Evolutionary conservation across 495 filamentous ascomycete species (phyloP), one percentile per base, ranked within the genome.

Genomic region (Penicillium malachiteum): DNA sequence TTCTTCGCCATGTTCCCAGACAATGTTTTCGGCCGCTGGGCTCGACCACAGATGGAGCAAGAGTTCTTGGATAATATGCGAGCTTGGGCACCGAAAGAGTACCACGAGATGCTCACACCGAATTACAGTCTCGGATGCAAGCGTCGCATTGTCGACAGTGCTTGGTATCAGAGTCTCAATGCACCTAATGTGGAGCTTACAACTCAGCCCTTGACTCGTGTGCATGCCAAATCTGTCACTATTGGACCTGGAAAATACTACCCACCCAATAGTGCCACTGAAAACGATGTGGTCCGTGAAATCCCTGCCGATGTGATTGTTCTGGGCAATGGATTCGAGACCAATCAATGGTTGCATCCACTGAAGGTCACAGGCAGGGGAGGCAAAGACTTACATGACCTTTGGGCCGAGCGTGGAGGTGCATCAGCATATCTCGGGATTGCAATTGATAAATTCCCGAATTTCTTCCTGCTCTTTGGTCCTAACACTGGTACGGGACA

Each of bases 401-500:
- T 80, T 0, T 87, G 82, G 78, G 71, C 80, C 0, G 71, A 77
- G 64, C 69, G 78, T 65, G 87, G 88, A 52, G 82, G 83, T 0
- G 66, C 85, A 0, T 83, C 84, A 54, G 81, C 84, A 5, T 89
- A 89, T 63, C 78, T 81, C 50, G 84, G 84, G 4, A 81, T 80
- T 41, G 83, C 84, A 3, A 74, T 89, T 69, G 81, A 86, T 52
- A 77, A 78, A 0, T 89, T 86, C 63, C 86, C 86, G 0, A 89
- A 89, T 52, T 83, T 87, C 66, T 89, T 89, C 69, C 78, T 86
- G 38, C 65, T 88, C 6, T 82, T 84, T 59, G 86, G 86, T 0
- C 86, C 86, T 0, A 88, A 88, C 55, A 86, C 83, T 0, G 78
- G 71, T 0, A 87, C 83, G 1, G 86, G 86, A 0, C 86, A 89